Conservation (phyloP, 2,329 filamentous ascomycete species). For the Cucurbitaria berberidis region DNA sequence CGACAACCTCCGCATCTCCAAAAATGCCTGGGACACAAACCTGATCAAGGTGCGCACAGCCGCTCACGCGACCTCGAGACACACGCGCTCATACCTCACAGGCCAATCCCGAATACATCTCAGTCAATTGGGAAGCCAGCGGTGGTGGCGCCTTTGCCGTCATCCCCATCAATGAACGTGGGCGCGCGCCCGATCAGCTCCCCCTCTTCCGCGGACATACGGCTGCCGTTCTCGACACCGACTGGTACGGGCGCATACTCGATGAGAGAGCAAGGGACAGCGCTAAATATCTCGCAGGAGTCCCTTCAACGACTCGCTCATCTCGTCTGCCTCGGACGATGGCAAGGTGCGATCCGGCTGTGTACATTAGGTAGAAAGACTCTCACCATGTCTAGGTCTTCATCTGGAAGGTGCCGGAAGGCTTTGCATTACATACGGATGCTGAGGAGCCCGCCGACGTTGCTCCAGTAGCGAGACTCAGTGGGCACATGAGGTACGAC, state of each 20-base stretch:
- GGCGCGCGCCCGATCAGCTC: constrained; percentile 89
- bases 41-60: constrained; percentile 79
- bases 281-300: constrained; percentile 65
- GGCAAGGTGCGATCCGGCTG: constrained; percentile 68
- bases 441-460: constrained; percentile 83
- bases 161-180: constrained; percentile 86
- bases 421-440: constrained; percentile 84
- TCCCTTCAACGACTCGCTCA: constrained; percentile 91
- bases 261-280: neutral
- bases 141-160: constrained; percentile 97
- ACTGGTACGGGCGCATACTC: constrained; percentile 68
- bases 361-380: neutral
- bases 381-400: constrained; percentile 65
- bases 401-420: constrained; percentile 91
- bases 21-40: constrained; percentile 99
- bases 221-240: constrained; percentile 92
- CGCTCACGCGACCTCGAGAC: constrained; percentile 35
- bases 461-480: constrained; percentile 77
- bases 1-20: constrained; percentile 95
- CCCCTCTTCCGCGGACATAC: constrained; percentile 97
- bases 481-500: constrained; percentile 81
- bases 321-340: constrained; percentile 95
- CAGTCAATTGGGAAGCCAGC: constrained; percentile 97
- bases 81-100: constrained; percentile 51
- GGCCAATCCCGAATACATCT: constrained; percentile 94